Evolutionary conservation across 148 eudicot species (phyloP).

Genomic region (Amaranthus cruentus): DNA sequence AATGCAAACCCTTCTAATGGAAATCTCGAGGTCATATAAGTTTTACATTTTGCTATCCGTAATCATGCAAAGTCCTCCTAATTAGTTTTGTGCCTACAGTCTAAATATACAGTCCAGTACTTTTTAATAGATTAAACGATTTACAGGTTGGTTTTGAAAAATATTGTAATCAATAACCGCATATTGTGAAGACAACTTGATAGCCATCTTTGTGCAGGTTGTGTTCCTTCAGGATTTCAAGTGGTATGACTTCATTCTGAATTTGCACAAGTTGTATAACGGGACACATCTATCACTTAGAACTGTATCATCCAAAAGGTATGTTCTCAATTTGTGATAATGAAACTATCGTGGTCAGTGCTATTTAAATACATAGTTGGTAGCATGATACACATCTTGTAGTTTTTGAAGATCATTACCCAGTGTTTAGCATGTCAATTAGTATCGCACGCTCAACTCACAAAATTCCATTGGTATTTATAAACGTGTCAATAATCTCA

Average conservation of each 20-base stretch:
- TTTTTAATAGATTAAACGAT: no score
- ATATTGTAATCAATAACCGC: not conserved
- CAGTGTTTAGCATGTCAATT: not conserved
- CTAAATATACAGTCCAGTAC: no score
- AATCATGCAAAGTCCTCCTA: not conserved
- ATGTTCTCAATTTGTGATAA: conserved; percentile 2
- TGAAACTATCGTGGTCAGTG: not conserved
- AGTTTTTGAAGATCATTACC: not conserved
- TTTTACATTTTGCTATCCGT: conserved; percentile 5
- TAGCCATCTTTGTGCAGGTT: conserved; percentile 41
- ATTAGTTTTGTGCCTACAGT: not conserved
- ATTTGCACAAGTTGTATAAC: conserved; percentile 69
- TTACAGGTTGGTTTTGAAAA: not conserved
- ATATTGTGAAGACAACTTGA: not conserved
- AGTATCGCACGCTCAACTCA: not conserved
- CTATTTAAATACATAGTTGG: not conserved
- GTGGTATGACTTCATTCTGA: conserved; percentile 88
- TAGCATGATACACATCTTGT: conserved; percentile 1
- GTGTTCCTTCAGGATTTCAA: conserved; percentile 91
- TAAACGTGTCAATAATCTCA: not conserved
- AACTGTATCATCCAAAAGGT: conserved; percentile 75
- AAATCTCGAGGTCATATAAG: conserved; percentile 58
- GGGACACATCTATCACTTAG: conserved; percentile 83
- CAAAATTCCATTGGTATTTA: not conserved
- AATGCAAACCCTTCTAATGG: conserved; percentile 80